These are phyloP conservation scores for Spinellus fusiger DNA, from an alignment of 192 early-diverging fungal species.

Conservation along the genomic window DNA sequence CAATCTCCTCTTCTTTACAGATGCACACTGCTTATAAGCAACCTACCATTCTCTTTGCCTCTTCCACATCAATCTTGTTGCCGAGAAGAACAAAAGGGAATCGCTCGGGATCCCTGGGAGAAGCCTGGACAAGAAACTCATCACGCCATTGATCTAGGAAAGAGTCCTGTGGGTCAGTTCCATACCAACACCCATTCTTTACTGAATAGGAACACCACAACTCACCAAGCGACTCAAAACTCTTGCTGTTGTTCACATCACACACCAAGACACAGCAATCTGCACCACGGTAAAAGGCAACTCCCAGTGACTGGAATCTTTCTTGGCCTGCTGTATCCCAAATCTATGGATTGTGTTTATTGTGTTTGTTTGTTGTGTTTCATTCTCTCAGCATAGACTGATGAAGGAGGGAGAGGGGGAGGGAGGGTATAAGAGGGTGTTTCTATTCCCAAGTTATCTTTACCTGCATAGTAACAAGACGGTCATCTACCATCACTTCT, in stretches of 20 bases:
- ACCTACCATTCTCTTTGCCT: conserved; percentile 78
- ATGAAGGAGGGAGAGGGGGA: no score
- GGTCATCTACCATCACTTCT: conserved; percentile 91
- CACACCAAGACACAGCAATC: conserved; percentile 98
- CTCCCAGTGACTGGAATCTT: conserved; percentile 95
- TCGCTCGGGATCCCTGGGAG: conserved; percentile 90
- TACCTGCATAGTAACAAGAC: conserved; percentile 89
- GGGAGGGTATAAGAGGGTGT: not conserved
- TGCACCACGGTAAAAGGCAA: conserved; percentile 98
- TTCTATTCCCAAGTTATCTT: not conserved
- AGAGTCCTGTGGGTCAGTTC: not conserved
- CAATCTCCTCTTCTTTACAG: not conserved
- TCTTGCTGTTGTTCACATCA: conserved; percentile 92
- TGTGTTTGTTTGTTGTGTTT: not conserved
- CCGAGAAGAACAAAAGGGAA: conserved; percentile 99
- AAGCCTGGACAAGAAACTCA: conserved; percentile 96
- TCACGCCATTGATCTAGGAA: conserved; percentile 87
- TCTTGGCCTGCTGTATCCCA: conserved; percentile 99
- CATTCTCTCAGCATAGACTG: no score
- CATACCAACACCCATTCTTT: no score
- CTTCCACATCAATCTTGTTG: conserved; percentile 98
- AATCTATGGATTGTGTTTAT: conserved; percentile 49
- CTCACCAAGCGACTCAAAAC: conserved; percentile 92
- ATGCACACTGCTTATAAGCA: not conserved
- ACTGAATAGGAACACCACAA: not conserved